Percentiles rank a stretch among this genome's conserved stretches.
These are phyloP conservation scores for Penicillium salamii DNA, from an alignment of 495 filamentous ascomycete genomes.

Conservation along the genomic window DNA sequence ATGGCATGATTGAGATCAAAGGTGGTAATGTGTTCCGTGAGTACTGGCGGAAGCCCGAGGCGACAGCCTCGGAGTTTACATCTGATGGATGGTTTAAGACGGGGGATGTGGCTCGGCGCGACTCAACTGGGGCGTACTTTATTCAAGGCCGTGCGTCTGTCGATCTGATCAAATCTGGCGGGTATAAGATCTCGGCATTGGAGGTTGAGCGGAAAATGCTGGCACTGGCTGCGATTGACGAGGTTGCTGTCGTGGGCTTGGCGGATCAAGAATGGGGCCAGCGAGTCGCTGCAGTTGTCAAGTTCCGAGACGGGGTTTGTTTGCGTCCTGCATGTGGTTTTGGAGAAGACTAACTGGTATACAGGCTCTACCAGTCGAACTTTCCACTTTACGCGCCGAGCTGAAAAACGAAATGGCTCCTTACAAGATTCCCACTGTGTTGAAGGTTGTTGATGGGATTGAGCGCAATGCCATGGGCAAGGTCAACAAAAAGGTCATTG, in stretches of 20 bases:
- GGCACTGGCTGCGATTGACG: slow-evolving; percentile 32
- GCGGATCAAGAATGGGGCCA: slow-evolving; percentile 46
- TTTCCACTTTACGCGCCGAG: slow-evolving; percentile 30
- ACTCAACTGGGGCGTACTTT: slow-evolving; percentile 39
- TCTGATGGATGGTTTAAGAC: slow-evolving; percentile 49
- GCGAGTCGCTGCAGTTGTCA: slow-evolving; percentile 42
- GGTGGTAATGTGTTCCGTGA: slow-evolving; percentile 44
- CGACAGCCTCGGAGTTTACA: slow-evolving; percentile 42
- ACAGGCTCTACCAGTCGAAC: slow-evolving; percentile 33
- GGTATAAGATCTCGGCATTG: slow-evolving; percentile 46
- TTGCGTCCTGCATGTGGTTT: background rate
- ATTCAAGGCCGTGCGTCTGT: slow-evolving; percentile 47
- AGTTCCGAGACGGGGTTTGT: slow-evolving; percentile 40
- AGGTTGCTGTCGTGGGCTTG: slow-evolving; percentile 44
- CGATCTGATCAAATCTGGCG: slow-evolving; percentile 47
- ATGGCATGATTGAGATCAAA: slow-evolving; percentile 47
- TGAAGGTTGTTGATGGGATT: slow-evolving; percentile 44
- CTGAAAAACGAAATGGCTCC: slow-evolving; percentile 45
- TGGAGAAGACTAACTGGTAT: slow-evolving; percentile 8
- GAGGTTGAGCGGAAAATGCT: slow-evolving; percentile 47
- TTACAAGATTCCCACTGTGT: slow-evolving; percentile 46
- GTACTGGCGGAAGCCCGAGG: slow-evolving; percentile 44
- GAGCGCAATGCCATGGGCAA: slow-evolving; percentile 51
- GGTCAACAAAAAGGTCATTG: slow-evolving; percentile 45
- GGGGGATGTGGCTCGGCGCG: slow-evolving; percentile 42